Percentiles rank a stretch among this genome's conserved stretches.
These are phyloP conservation scores for Xylariales sp. DNA, from an alignment of 2,329 filamentous ascomycete species.

Conservation along the genomic window DNA sequence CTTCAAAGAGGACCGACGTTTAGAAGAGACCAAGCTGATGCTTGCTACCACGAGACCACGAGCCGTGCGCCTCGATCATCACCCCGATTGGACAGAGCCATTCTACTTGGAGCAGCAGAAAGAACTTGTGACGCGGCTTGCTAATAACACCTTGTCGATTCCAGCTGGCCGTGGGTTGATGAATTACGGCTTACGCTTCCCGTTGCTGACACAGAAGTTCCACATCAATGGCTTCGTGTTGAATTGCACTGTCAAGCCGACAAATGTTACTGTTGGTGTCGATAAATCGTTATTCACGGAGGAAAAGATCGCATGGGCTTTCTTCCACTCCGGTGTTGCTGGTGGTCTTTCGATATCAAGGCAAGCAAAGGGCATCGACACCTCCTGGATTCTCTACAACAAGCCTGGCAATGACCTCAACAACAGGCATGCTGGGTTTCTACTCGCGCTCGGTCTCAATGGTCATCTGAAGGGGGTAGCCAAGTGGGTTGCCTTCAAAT, in stretches of 20 bases:
- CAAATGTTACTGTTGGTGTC: constrained; percentile 87
- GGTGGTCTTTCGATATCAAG: constrained; percentile 87
- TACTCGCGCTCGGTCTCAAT: constrained; percentile 86
- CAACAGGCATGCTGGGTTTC: constrained; percentile 92
- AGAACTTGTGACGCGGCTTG: constrained; percentile 79
- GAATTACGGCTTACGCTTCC: constrained; percentile 81
- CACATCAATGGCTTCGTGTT: constrained; percentile 87
- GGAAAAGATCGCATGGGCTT: constrained; percentile 97
- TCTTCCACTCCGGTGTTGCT: constrained; percentile 96
- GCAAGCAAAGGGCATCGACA: constrained; percentile 89
- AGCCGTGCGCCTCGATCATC: constrained; percentile 68
- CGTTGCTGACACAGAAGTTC: constrained; percentile 88
- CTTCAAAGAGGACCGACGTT: constrained; percentile 85
- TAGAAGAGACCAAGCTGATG: constrained; percentile 78
- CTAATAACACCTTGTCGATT: constrained; percentile 81
- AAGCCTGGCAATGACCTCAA: constrained; percentile 82
- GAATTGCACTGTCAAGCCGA: constrained; percentile 85
- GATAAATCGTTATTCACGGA: constrained; percentile 85
- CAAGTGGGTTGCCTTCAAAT: constrained; percentile 99
- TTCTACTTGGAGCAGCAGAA: constrained; percentile 91
- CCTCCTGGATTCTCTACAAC: constrained; percentile 98
- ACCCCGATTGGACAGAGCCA: constrained; percentile 77
- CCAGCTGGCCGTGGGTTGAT: constrained; percentile 83
- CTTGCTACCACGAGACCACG: constrained; percentile 82
- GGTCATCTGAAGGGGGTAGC: constrained; percentile 91